Percentiles rank a stretch among this genome's conserved stretches.
phyloP scores from a whole-genome alignment of 1,139 yeast species.

The Citeromyces siamensis region DNA sequence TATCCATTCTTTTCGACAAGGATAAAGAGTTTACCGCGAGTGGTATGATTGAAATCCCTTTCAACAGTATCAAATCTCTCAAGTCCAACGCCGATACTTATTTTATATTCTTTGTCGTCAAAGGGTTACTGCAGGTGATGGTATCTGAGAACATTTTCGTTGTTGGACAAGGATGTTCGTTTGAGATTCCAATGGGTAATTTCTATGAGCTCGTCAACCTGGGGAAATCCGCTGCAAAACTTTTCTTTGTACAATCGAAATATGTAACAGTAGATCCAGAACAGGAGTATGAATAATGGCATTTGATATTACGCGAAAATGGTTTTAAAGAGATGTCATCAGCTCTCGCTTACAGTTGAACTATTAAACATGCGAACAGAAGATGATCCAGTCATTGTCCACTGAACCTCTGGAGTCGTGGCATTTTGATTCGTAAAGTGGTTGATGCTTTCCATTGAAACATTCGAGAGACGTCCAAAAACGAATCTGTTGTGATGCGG shows the following conservation, averaged over 20 bases:
- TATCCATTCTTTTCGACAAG: constrained; percentile 58
- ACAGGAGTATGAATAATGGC: constrained; percentile 14
- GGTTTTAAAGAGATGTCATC: too few species aligned
- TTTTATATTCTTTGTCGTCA: constrained; percentile 62
- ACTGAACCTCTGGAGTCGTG: too few species aligned
- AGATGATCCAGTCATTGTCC: too few species aligned
- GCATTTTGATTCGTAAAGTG: too few species aligned
- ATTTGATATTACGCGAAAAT: too few species aligned
- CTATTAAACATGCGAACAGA: too few species aligned
- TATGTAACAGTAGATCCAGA: constrained; percentile 17
- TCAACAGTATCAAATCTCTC: constrained; percentile 49
- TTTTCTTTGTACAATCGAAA: constrained; percentile 71
- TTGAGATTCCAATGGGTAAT: constrained; percentile 73
- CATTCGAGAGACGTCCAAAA: too few species aligned
- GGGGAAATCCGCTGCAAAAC: constrained; percentile 41
- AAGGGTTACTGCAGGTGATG: constrained; percentile 61
- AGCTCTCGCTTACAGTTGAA: too few species aligned
- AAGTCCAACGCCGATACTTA: constrained; percentile 56
- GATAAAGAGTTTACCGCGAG: constrained; percentile 61
- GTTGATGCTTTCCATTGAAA: too few species aligned
- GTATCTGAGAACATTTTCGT: constrained; percentile 47
- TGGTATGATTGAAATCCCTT: constrained; percentile 61
- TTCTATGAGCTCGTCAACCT: constrained; percentile 51
- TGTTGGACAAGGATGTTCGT: constrained; percentile 64
- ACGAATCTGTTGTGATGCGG: too few species aligned